Percentiles rank a stretch among this genome's conserved stretches.
phyloP scores from a whole-genome alignment of 1,139 yeast species.

The Taphrina populina region DNA sequence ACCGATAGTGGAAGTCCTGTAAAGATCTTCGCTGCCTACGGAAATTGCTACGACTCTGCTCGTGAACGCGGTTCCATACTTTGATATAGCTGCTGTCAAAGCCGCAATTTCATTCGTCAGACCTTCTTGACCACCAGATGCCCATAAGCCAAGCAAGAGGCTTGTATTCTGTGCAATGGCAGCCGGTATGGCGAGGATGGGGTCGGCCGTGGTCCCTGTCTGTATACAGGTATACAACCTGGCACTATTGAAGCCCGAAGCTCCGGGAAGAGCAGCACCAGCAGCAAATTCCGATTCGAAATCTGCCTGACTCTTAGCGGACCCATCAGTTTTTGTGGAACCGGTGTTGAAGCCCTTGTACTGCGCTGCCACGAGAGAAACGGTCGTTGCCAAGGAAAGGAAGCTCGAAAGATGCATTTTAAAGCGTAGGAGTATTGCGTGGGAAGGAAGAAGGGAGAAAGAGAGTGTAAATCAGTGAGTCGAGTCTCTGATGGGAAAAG shows the following conservation, averaged over 20 bases:
- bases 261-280: slow-evolving; percentile 2
- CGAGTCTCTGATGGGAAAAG: no score
- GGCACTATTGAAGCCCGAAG: slow-evolving; percentile 24
- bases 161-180: slow-evolving; percentile 62
- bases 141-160: slow-evolving; percentile 85
- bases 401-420: slow-evolving; percentile 15
- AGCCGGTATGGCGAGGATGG: slow-evolving; percentile 66
- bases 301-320: slow-evolving; percentile 21
- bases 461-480: background rate
- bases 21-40: slow-evolving; percentile 90
- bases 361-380: slow-evolving; percentile 16
- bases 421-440: background rate
- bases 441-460: background rate
- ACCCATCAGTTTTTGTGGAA: slow-evolving; percentile 11
- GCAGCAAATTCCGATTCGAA: slow-evolving; percentile 23
- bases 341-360: slow-evolving; percentile 20
- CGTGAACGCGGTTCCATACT: slow-evolving; percentile 58
- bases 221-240: slow-evolving; percentile 15
- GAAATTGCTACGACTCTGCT: slow-evolving; percentile 59
- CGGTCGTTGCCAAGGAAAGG: slow-evolving; percentile 12
- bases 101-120: slow-evolving; percentile 64
- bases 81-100: slow-evolving; percentile 64
- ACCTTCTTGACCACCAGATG: slow-evolving; percentile 74
- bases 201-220: slow-evolving; percentile 2
- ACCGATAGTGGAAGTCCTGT: slow-evolving; percentile 53